phyloP scores from a whole-genome alignment of 352 stramenopile genomes.

The Globisporangium spinosum region DNA sequence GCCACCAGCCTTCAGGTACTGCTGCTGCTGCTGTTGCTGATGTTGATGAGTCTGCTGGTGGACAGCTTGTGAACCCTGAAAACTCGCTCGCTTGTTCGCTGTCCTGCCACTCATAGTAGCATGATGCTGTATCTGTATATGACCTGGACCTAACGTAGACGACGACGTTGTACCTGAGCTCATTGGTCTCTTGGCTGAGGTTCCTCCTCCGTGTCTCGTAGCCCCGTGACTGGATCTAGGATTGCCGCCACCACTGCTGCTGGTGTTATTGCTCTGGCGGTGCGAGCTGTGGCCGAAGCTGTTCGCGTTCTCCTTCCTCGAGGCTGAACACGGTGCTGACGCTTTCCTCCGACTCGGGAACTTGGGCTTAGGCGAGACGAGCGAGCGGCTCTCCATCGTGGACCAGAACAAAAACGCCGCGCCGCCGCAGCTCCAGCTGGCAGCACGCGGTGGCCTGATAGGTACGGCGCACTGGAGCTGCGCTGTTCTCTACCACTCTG shows the following conservation, averaged over 20 bases:
- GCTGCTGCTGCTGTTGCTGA: constrained; percentile 4
- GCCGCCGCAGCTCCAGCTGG: constrained; percentile 11
- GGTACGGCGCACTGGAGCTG: constrained; percentile 22
- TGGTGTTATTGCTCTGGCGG: neutral
- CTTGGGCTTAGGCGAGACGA: constrained; percentile 27
- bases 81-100: constrained; percentile 3
- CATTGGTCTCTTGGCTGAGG: neutral
- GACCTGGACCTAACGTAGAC: neutral
- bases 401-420: constrained; percentile 38
- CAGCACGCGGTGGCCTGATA: constrained; percentile 19
- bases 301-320: neutral
- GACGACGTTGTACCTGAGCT: neutral
- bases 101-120: neutral
- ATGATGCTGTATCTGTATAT: neutral
- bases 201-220: neutral
- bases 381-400: constrained; percentile 33
- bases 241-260: neutral
- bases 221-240: neutral
- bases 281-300: neutral
- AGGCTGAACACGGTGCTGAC: neutral
- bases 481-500: constrained; percentile 3
- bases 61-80: neutral
- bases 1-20: neutral
- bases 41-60: neutral
- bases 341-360: neutral